phyloP scores from a whole-genome alignment of 2,329 filamentous ascomycete species.

The Ophiostoma tasmaniense region DNA sequence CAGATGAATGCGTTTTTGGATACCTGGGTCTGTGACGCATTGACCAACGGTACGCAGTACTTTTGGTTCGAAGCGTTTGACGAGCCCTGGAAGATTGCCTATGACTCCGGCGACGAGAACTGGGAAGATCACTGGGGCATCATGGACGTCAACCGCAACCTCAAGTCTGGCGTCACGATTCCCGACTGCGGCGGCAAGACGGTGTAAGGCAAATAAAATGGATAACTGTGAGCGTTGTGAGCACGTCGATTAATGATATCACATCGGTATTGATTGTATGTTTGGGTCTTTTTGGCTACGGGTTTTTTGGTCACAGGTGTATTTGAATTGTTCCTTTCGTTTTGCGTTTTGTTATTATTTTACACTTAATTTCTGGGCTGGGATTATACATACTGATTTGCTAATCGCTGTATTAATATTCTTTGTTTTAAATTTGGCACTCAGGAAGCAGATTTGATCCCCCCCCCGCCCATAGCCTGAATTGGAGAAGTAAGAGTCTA shows the following conservation, averaged over 20 bases:
- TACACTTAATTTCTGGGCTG: background rate
- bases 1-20: constrained; percentile 82
- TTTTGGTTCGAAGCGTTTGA: constrained; percentile 98
- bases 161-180: constrained; percentile 78
- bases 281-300: background rate
- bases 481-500: background rate
- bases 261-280: background rate
- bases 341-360: background rate
- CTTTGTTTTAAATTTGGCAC: background rate
- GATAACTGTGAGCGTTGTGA: background rate
- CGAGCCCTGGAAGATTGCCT: constrained; percentile 84
- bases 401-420: background rate
- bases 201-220: constrained; percentile 31
- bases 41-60: constrained; percentile 79
- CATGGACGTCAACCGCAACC: constrained; percentile 72
- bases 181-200: constrained; percentile 77
- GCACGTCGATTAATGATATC: background rate
- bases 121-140: constrained; percentile 98
- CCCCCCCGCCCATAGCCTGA: background rate
- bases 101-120: constrained; percentile 57
- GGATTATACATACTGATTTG: background rate
- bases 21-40: constrained; percentile 71
- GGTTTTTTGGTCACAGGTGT: background rate
- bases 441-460: background rate
- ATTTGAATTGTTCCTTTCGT: background rate